These are phyloP conservation scores for Claviceps humidiphila DNA, from an alignment of 2,329 filamentous ascomycete genomes.

Conservation along the genomic window DNA sequence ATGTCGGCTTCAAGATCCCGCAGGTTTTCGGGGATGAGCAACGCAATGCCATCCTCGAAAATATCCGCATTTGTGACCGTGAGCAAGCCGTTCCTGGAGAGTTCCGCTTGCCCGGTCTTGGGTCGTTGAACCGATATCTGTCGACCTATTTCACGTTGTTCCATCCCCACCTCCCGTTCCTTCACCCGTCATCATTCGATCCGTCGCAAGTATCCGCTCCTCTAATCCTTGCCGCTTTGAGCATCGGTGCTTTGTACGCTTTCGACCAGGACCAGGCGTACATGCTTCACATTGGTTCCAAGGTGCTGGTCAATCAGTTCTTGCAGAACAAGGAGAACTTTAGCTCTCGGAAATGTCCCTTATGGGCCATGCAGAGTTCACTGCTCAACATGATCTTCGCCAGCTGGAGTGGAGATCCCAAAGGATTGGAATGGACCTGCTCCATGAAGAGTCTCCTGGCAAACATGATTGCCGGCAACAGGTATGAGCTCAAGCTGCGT, in stretches of 20 bases:
- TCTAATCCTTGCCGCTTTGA: conserved; percentile 76
- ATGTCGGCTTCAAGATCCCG: conserved; percentile 56
- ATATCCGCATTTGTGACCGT: conserved; percentile 67
- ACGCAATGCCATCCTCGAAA: conserved; percentile 71
- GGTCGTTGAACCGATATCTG: conserved; percentile 78
- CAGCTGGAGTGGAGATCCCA: conserved; percentile 96
- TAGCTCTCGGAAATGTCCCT: conserved; percentile 88
- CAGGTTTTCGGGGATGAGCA: conserved; percentile 78
- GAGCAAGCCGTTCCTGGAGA: conserved; percentile 76
- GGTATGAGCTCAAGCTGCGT: conserved; percentile 89
- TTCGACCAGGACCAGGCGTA: conserved; percentile 97
- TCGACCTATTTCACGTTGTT: conserved; percentile 95
- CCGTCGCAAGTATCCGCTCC: conserved; percentile 70
- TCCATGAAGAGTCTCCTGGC: conserved; percentile 96
- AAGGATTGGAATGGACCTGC: conserved; percentile 95
- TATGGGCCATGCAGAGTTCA: conserved; percentile 98
- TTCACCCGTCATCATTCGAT: conserved; percentile 84
- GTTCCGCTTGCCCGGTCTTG: conserved; percentile 72
- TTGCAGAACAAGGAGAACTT: conserved; percentile 98
- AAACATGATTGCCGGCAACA: conserved; percentile 96
- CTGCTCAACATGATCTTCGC: conserved; percentile 98
- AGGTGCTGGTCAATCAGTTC: conserved; percentile 93
- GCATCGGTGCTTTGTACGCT: conserved; percentile 89
- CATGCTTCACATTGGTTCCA: conserved; percentile 93
- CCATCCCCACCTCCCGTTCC: conserved; percentile 89